These are phyloP conservation scores for Macroventuria anomochaeta DNA, from an alignment of 2,329 filamentous ascomycete species.

Conservation along the genomic window DNA sequence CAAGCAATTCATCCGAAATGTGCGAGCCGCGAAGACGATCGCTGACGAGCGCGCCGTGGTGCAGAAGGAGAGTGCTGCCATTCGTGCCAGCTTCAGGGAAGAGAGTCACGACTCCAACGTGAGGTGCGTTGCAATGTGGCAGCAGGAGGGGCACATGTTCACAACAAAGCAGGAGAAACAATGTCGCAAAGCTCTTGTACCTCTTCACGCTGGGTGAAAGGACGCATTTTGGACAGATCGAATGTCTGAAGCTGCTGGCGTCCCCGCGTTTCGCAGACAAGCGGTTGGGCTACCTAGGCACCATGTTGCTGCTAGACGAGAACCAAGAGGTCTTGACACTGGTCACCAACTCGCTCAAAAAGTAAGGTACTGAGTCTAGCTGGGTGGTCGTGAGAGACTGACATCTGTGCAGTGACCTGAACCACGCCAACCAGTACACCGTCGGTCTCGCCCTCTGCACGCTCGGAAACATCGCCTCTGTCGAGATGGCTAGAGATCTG, in stretches of 20 bases:
- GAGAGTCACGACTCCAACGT: slow-evolving; percentile 92
- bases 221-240: slow-evolving; percentile 98
- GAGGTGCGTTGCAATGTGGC: slow-evolving; percentile 64
- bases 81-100: slow-evolving; percentile 95
- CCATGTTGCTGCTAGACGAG: slow-evolving; percentile 94
- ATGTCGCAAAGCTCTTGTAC: slow-evolving; percentile 97
- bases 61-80: slow-evolving; percentile 97
- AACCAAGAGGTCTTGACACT: slow-evolving; percentile 97
- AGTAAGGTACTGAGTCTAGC: slow-evolving; percentile 62
- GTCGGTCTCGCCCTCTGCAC: slow-evolving; percentile 96
- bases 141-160: slow-evolving; percentile 25
- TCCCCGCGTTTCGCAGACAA: slow-evolving; percentile 98
- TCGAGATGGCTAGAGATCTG: slow-evolving; percentile 97
- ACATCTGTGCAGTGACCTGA: slow-evolving; percentile 74
- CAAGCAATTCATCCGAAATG: slow-evolving; percentile 99
- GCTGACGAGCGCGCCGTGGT: slow-evolving; percentile 98
- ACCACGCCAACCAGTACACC: slow-evolving; percentile 97
- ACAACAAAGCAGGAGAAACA: slow-evolving; percentile 76
- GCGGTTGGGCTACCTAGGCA: slow-evolving; percentile 91
- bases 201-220: slow-evolving; percentile 97
- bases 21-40: slow-evolving; percentile 97
- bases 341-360: slow-evolving; percentile 97
- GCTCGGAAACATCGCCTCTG: slow-evolving; percentile 93
- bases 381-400: slow-evolving; percentile 12
- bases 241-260: slow-evolving; percentile 95